Evolutionary conservation across 139 green algal genomes (phyloP), one percentile per base, ranked within the genome.

Genomic region (Coelastrella sp.): DNA sequence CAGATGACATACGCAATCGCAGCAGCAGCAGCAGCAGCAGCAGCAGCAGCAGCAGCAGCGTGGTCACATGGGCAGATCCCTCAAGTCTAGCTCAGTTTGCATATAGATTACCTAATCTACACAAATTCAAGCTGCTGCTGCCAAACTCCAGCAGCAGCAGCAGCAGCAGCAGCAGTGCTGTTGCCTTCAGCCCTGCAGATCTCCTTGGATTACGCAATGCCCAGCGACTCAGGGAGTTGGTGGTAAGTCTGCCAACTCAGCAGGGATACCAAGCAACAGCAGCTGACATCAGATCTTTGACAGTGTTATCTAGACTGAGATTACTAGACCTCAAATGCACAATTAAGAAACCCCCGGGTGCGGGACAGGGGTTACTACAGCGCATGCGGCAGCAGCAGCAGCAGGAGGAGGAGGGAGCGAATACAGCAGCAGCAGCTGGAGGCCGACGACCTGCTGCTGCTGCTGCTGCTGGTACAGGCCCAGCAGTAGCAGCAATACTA

Each of bases 71-170:
- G 84, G 84, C 84, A 56, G 84, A 88, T 61, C 6, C 84, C 9
- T 19, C 12, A 10, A 68, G 68, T 59, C 49, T 88, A 7, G 58
- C 61, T 27, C 14, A 20, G 17, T 58, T 88, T 17, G 84, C 68
- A 14, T 24, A 66, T 63, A 66, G 66, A 27, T 73, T 88, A 3
- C 6, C 68, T 56, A 88, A 88, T 49, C 22, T 88, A 7, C 70
- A 49, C 35, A 72, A 88, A 73, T 49, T 88, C 25, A 88, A 56
- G 20, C 84, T 88, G 65, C 10, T 58, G 5, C 11, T 87, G 68
- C 61, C 82, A 25, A 83, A 8, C 7, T 6, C 35, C 49, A 49
- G 84, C 49, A 80, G 49, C 68, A 68, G 27, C 20, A 57, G 83
- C 83, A 88, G 83, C 83, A 66, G 66, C 63, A 49, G 61, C 82